Base-by-base conservation (phyloP, 2,329 filamentous ascomycete species). In the Microsporum ferrugineum region DNA sequence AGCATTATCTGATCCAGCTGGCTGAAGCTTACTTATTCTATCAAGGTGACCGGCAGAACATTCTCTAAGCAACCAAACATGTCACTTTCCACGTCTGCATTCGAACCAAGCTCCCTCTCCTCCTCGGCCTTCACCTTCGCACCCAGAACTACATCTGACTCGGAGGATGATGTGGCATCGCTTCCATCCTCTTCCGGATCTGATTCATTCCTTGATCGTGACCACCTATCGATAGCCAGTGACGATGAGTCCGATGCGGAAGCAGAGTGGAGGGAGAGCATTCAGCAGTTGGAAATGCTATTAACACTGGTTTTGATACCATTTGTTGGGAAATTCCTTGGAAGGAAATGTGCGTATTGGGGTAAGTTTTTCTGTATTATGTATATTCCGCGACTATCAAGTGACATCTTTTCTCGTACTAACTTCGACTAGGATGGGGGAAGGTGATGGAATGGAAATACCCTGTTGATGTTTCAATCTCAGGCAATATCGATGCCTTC, bases 361-460 rank as follows among this genome's bases (percentile, higher is more conserved):
- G 90, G 92, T 96, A 81, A 43, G 74, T 70, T 34, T 14, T 1
- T 27, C 17, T 17, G 8, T 17, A 2, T 8, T 38, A 27, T 6
- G 10, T 31, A 29, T 7, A 10, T 23, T 53, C 17, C 10, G 27
- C 55, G 4, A 7, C 34, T 31, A 43, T 39, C 31, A 31, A 33
- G 12, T 29, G 34, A 14, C 5, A 5, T 23, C 6, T 23, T 62
- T 60, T 10, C 5, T 2, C 71, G 72, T 61, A 71, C 7, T 47
- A 38, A 6, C 0, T n/a, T 2, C 57, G 5, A 12, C 49, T 67
- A 96, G 91, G 90, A 67, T 96, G 92, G 91, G 87, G 86, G 27
- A 86, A 87, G 69, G 95, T 91, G 72, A 96, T 96, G 91, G 84
- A 90, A 73, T 97, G 91, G 91, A 87, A 88, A 73, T 94, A 96